Conservation (phyloP, 805 yeast species). For the Yamadazyma laniorum region DNA sequence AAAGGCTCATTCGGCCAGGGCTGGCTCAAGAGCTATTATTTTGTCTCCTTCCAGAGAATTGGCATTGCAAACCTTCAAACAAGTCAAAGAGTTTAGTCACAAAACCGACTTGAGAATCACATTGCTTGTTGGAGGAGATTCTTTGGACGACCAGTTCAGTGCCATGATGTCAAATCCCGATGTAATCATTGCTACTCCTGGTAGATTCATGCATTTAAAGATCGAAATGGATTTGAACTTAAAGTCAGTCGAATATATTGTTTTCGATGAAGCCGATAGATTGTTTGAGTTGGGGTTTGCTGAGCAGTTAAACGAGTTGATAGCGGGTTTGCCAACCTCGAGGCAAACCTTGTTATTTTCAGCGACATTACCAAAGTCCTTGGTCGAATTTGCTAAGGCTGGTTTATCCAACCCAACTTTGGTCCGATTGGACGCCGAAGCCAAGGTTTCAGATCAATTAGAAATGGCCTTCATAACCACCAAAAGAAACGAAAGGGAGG, state of each 20-base stretch:
- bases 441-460: slow-evolving; percentile 83
- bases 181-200: slow-evolving; percentile 94
- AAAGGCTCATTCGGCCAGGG: slow-evolving; percentile 78
- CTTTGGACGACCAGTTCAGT: slow-evolving; percentile 93
- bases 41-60: slow-evolving; percentile 95
- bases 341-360: slow-evolving; percentile 90
- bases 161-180: slow-evolving; percentile 95
- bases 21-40: slow-evolving; percentile 86
- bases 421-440: slow-evolving; percentile 89
- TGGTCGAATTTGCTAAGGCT: slow-evolving; percentile 96
- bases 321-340: slow-evolving; percentile 75
- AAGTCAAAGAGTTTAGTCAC: slow-evolving; percentile 80
- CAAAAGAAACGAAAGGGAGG: slow-evolving; percentile 86
- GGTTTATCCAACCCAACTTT: slow-evolving; percentile 90
- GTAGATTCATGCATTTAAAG: slow-evolving; percentile 91
- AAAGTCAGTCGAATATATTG: slow-evolving; percentile 80
- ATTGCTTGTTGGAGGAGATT: slow-evolving; percentile 94
- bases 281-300: slow-evolving; percentile 95
- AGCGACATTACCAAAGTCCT: slow-evolving; percentile 88
- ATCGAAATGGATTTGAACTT: slow-evolving; percentile 92
- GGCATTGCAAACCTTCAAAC: slow-evolving; percentile 88
- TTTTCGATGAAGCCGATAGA: slow-evolving; percentile 97
- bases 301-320: slow-evolving; percentile 85
- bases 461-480: slow-evolving; percentile 86
- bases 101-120: slow-evolving; percentile 82